phyloP scores from a whole-genome alignment of 805 yeast species.

The Candida railenensis region DNA sequence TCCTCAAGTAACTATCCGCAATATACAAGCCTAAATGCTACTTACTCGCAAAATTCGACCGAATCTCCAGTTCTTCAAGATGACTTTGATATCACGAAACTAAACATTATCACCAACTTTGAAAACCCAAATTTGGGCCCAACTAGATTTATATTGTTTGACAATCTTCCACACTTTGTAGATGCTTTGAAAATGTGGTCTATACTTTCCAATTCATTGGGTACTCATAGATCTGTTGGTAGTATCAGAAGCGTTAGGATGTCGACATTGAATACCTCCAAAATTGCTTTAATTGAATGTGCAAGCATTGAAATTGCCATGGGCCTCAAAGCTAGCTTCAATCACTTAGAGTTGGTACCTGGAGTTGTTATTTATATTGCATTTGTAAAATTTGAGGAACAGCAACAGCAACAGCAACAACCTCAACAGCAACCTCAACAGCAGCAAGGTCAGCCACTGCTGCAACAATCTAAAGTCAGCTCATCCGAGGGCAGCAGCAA shows the following conservation, averaged over 20 bases:
- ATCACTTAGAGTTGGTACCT: constrained; percentile 79
- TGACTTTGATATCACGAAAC: constrained; percentile 56
- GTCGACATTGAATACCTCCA: constrained; percentile 18
- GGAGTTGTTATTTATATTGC: constrained; percentile 76
- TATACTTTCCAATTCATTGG: constrained; percentile 20
- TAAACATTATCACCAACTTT: constrained; percentile 67
- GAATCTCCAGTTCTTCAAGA: constrained; percentile 42
- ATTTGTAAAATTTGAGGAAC: constrained; percentile 66
- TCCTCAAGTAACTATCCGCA: not conserved
- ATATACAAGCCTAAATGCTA: not conserved
- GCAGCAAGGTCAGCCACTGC: constrained; percentile 20
- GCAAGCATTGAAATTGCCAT: constrained; percentile 71
- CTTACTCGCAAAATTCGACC: not conserved
- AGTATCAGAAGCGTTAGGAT: constrained; percentile 18
- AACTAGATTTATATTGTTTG: constrained; percentile 72
- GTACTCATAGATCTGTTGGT: constrained; percentile 13
- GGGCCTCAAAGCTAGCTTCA: constrained; percentile 72
- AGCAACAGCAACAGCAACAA: not conserved
- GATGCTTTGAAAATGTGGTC: constrained; percentile 43
- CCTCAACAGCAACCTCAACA: not conserved
- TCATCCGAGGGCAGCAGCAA: constrained; percentile 11
- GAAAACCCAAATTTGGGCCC: constrained; percentile 73
- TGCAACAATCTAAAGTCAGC: constrained; percentile 5
- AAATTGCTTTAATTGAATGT: constrained; percentile 62
- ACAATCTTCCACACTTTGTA: constrained; percentile 76